These are phyloP conservation scores for Ambrosiella cleistominuta DNA, from an alignment of 2,329 filamentous ascomycete species.

Conservation along the genomic window DNA sequence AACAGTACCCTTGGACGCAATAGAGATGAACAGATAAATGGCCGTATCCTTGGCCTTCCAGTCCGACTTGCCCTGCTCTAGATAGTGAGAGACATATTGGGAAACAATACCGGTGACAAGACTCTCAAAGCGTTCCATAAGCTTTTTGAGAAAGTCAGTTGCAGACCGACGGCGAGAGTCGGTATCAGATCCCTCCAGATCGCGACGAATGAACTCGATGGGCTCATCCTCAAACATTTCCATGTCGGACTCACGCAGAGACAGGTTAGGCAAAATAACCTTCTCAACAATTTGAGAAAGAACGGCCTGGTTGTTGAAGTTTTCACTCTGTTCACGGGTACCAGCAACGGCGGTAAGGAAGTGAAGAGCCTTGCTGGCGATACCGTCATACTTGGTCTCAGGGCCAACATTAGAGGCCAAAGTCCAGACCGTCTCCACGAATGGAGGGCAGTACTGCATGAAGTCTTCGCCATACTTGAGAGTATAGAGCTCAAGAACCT, in stretches of 20 bases:
- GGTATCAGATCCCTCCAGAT: constrained; percentile 89
- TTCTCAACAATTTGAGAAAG: constrained; percentile 84
- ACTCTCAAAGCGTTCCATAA: constrained; percentile 75
- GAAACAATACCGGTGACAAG: constrained; percentile 76
- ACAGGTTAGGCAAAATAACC: constrained; percentile 85
- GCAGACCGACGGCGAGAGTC: constrained; percentile 84
- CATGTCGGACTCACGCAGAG: constrained; percentile 77
- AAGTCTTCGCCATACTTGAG: constrained; percentile 95
- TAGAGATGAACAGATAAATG: constrained; percentile 88
- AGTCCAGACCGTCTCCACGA: constrained; percentile 81
- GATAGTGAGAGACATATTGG: constrained; percentile 71
- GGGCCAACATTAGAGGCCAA: constrained; percentile 71
- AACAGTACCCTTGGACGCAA: constrained; percentile 77
- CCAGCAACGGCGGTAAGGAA: constrained; percentile 83
- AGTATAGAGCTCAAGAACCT: constrained; percentile 74
- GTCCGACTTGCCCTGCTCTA: constrained; percentile 62
- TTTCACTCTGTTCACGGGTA: constrained; percentile 57
- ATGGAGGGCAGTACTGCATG: constrained; percentile 58
- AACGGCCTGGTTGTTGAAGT: constrained; percentile 69
- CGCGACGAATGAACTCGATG: constrained; percentile 90
- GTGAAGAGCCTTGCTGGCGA: constrained; percentile 86
- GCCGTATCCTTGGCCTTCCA: constrained; percentile 98
- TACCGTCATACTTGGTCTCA: constrained; percentile 81
- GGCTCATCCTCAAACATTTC: constrained; percentile 97
- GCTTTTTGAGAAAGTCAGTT: constrained; percentile 78